Percentiles rank a stretch among this genome's conserved stretches.
Evolutionary conservation across 495 filamentous ascomycete species (phyloP).

Genomic region (Clavariopsis aquatica): DNA sequence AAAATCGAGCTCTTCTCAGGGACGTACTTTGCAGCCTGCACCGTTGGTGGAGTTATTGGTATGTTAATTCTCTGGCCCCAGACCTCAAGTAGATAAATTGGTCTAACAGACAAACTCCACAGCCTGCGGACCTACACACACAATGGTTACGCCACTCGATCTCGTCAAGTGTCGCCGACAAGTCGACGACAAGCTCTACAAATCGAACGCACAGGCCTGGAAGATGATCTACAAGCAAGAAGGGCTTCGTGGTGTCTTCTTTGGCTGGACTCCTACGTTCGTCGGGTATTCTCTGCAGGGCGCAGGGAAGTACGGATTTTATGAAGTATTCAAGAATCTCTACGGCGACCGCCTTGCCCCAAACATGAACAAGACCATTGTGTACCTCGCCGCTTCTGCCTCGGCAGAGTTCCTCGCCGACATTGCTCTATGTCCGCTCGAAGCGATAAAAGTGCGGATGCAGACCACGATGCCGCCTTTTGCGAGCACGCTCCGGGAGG

Average conservation of each 20-base stretch:
- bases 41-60: conserved; percentile 66
- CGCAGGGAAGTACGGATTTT: conserved; percentile 77
- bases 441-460: conserved; percentile 74
- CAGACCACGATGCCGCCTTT: conserved; percentile 70
- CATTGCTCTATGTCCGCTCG: conserved; percentile 66
- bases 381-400: conserved; percentile 66
- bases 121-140: conserved; percentile 67
- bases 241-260: conserved; percentile 69
- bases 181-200: conserved; percentile 71
- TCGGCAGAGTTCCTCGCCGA: conserved; percentile 71
- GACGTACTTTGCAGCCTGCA: conserved; percentile 68
- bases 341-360: conserved; percentile 68
- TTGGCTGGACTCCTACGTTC: conserved; percentile 71
- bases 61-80: conserved; percentile 26
- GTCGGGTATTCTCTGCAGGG: conserved; percentile 71
- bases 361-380: conserved; percentile 60
- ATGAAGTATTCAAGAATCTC: conserved; percentile 72
- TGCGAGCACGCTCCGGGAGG: conserved; percentile 61
- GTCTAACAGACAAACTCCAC: conserved; percentile 17
- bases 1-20: conserved; percentile 66
- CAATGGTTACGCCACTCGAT: conserved; percentile 62
- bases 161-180: conserved; percentile 69
- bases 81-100: background rate
- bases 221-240: conserved; percentile 62
- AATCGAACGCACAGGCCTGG: conserved; percentile 67